Evolutionary conservation across 495 filamentous ascomycete species (phyloP).

Genomic region (Aspergillus kassunensis): DNA sequence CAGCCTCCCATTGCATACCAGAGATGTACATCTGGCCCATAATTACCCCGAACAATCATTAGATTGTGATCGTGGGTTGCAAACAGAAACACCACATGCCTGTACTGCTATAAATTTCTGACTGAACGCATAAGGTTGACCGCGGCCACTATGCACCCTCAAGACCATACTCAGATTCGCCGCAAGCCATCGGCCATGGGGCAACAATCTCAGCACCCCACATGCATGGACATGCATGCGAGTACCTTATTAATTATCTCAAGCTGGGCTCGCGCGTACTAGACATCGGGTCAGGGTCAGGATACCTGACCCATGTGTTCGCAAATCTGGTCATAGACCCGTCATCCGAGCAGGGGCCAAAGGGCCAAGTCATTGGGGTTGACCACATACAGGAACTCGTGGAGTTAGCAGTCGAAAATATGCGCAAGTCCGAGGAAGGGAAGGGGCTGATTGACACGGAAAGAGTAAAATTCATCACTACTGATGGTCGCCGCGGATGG

Average conservation of each 20-base stretch:
- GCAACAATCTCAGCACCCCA: conserved; percentile 96
- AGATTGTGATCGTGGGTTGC: not conserved
- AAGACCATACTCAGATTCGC: conserved; percentile 82
- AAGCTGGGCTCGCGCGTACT: conserved; percentile 57
- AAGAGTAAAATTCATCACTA: conserved; percentile 68
- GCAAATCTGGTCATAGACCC: conserved; percentile 67
- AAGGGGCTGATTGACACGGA: conserved; percentile 53
- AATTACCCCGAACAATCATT: not conserved
- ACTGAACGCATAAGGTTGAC: conserved; percentile 62
- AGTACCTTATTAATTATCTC: conserved; percentile 62
- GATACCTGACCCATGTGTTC: conserved; percentile 87
- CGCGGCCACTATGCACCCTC: conserved; percentile 74
- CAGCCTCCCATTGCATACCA: not conserved
- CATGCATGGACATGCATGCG: conserved; percentile 84
- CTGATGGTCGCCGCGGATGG: conserved; percentile 81
- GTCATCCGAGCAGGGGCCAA: conserved; percentile 17
- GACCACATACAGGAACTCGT: conserved; percentile 82
- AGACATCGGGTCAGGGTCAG: conserved; percentile 86
- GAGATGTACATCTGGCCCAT: not conserved
- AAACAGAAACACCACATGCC: not conserved
- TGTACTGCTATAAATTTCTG: conserved; percentile 5
- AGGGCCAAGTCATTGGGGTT: conserved; percentile 69
- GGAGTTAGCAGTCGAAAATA: conserved; percentile 69
- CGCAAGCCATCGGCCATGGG: conserved; percentile 78
- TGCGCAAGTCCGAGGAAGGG: conserved; percentile 68